Conservation (phyloP, 2,329 filamentous ascomycete species). For the Polytolypa hystricis region DNA sequence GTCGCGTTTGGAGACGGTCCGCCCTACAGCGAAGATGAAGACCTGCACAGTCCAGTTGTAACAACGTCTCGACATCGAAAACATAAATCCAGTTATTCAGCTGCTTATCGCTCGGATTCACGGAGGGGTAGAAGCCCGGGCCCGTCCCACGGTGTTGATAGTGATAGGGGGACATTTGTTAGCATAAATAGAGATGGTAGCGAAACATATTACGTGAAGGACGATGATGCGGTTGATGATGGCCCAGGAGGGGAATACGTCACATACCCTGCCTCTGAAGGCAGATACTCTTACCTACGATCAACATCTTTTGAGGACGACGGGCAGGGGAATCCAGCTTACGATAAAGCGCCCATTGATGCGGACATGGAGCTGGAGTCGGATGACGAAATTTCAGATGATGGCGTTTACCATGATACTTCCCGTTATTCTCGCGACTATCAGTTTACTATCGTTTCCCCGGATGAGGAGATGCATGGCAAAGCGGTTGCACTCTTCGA, state of each 20-base stretch:
- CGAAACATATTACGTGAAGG: slow-evolving; percentile 63
- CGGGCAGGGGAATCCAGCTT: slow-evolving; percentile 41
- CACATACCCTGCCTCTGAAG: slow-evolving; percentile 60
- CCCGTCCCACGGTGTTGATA: slow-evolving; percentile 32
- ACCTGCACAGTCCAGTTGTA: slow-evolving; percentile 78
- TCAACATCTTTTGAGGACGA: slow-evolving; percentile 40
- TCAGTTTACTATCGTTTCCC: slow-evolving; percentile 87
- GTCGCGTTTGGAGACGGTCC: slow-evolving; percentile 81
- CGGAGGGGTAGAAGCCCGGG: slow-evolving; percentile 40
- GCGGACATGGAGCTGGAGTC: slow-evolving; percentile 26
- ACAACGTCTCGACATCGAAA: slow-evolving; percentile 77
- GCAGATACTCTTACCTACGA: slow-evolving; percentile 42
- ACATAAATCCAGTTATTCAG: slow-evolving; percentile 57
- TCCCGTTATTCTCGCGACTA: slow-evolving; percentile 83
- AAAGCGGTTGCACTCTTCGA: slow-evolving; percentile 93
- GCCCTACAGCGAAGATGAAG: slow-evolving; percentile 91
- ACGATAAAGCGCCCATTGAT: slow-evolving; percentile 27
- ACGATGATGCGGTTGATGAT: slow-evolving; percentile 50
- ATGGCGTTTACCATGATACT: slow-evolving; percentile 48
- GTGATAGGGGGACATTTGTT: slow-evolving; percentile 56
- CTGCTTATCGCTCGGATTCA: slow-evolving; percentile 26
- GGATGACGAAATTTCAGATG: slow-evolving; percentile 45
- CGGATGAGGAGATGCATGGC: slow-evolving; percentile 95
- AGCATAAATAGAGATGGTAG: slow-evolving; percentile 58
- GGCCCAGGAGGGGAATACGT: slow-evolving; percentile 71